Percentiles rank a stretch among this genome's conserved stretches.
These are phyloP conservation scores for Moricandia arvensis DNA, from an alignment of 345 rosid genomes.

Conservation along the genomic window DNA sequence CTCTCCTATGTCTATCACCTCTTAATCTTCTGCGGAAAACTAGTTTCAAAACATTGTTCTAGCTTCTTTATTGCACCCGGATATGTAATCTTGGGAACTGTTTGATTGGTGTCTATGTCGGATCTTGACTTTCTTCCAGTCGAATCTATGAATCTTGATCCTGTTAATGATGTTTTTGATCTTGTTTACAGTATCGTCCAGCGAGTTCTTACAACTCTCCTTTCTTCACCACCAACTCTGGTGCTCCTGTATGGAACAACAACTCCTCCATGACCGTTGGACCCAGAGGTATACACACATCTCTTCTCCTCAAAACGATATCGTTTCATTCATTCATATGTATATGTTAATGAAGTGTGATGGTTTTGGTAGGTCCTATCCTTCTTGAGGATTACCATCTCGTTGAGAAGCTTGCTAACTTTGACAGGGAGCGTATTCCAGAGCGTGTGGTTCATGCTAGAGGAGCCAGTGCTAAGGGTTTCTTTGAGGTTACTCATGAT, in stretches of 20 bases:
- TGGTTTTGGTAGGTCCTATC: conserved; percentile 62
- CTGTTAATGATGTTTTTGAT: neutral
- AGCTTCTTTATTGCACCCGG: neutral
- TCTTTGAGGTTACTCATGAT: conserved; percentile 89
- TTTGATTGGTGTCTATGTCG: neutral
- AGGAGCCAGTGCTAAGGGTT: conserved; percentile 94
- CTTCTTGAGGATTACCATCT: conserved; percentile 92
- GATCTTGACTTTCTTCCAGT: neutral
- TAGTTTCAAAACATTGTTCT: neutral
- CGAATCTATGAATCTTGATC: neutral
- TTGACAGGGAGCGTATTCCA: conserved; percentile 82
- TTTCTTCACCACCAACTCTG: conserved; percentile 44
- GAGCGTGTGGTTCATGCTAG: conserved; percentile 97
- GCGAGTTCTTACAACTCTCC: conserved; percentile 10
- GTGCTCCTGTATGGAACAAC: conserved; percentile 50
- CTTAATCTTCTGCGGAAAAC: neutral
- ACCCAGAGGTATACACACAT: conserved; percentile 30
- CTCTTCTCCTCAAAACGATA: neutral
- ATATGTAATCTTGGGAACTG: neutral
- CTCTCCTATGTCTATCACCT: neutral
- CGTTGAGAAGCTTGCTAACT: conserved; percentile 78
- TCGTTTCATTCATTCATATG: neutral
- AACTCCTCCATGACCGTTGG: conserved; percentile 45
- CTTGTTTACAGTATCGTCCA: too few species aligned
- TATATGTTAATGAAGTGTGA: conserved; percentile 1